Base-by-base conservation (phyloP, 306 rosid species). In the Lathyrus oleraceus region DNA sequence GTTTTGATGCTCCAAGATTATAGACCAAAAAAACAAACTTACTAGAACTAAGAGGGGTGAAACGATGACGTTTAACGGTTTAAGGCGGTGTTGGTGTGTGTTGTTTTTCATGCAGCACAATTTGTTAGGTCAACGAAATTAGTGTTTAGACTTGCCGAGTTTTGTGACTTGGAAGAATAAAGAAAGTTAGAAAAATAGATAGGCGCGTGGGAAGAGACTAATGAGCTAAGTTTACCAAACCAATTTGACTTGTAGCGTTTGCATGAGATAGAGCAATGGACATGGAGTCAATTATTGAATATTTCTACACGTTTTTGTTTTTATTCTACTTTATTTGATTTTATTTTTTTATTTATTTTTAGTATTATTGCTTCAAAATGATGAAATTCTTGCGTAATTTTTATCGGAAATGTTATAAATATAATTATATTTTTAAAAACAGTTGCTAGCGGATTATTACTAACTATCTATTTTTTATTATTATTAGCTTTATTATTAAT, bases 191-290 rank as follows among this genome's bases (percentile, higher is more conserved):
- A 21, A 20, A 63, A 23, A 20, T 6, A 9, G 77, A 14, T 17
- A 35, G 17, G 51, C 80, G 82, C 83, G 82, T 73, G 21, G 73
- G 75, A 32, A 0, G 21, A 9, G 23, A 14, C 14, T 19, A n/a
- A 51, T 9, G 19, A 19, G 5, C 16, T 5, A 13, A 54, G 42
- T 30, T 70, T 30, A 74, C 69, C 80, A 70, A 77, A 62, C n/a
- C 58, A 25, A 43, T 17, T 52, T 58, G 82, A 81, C 72, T 81
- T 72, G 12, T 57, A 35, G 3, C 63, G 54, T 40, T 75, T 65
- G 15, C 74, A 58, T 45, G 14, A 45, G 39, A 35, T 10, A 35
- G 21, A 45, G 8, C 70, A 72, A 63, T 23, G 27, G 8, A 48
- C 45, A n/a, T 7, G 21, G 58, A 30, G 19, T 78, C 74, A 66